Evolutionary conservation across 148 eudicot species (phyloP).

Genomic region (Vaccinium macrocarpon): DNA sequence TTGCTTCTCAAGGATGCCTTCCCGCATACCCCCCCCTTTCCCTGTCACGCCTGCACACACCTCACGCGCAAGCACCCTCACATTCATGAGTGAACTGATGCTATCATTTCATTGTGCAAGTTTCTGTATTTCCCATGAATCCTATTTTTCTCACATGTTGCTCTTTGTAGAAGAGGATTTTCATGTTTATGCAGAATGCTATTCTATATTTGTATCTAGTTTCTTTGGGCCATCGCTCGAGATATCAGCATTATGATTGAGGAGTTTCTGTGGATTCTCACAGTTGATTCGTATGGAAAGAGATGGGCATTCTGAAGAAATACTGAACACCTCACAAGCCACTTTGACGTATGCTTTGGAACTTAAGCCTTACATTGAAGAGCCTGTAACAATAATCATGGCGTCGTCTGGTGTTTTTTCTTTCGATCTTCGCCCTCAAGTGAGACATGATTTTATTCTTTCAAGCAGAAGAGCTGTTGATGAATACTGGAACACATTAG

Average conservation of each 20-base stretch:
- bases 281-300: slow-evolving; percentile 82
- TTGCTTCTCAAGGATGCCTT: too few species aligned
- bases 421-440: slow-evolving; percentile 80
- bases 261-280: slow-evolving; percentile 13
- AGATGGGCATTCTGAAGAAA: slow-evolving; percentile 50
- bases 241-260: slow-evolving; percentile 11
- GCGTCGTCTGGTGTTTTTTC: slow-evolving; percentile 40
- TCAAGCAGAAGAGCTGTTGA: slow-evolving; percentile 76
- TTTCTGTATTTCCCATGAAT: too few species aligned
- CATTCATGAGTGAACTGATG: background rate
- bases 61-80: background rate
- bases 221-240: background rate
- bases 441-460: slow-evolving; percentile 88
- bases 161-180: background rate
- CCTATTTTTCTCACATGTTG: background rate
- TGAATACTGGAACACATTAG: slow-evolving; percentile 93
- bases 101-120: background rate
- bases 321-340: slow-evolving; percentile 44
- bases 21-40: too few species aligned
- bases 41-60: too few species aligned
- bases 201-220: background rate
- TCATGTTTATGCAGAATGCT: slow-evolving; percentile 6
- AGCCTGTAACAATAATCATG: slow-evolving; percentile 55
- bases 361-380: slow-evolving; percentile 92
- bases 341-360: slow-evolving; percentile 76